Evolutionary conservation across 257 asterid genomes (phyloP).

Genomic region (Marsdenia floribunda): DNA sequence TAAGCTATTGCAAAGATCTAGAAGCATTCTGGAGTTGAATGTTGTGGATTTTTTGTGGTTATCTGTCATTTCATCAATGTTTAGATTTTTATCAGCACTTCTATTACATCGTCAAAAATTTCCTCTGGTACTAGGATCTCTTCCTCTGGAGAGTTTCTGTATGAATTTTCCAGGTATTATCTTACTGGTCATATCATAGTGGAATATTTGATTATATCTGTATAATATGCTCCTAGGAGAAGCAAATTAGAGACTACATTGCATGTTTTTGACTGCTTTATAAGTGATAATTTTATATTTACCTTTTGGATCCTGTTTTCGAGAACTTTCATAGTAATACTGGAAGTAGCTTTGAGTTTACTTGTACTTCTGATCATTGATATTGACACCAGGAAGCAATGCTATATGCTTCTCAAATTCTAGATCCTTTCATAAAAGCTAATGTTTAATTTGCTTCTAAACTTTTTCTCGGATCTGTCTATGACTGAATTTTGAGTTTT

Average conservation of each 20-base stretch:
- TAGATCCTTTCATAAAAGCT: neutral
- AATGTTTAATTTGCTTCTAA: neutral
- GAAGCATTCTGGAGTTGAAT: neutral
- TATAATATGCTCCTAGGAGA: neutral
- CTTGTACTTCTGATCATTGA: neutral
- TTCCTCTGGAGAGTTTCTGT: neutral
- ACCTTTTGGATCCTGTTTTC: neutral
- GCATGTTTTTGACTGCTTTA: neutral
- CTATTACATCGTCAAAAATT: neutral
- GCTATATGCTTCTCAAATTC: neutral
- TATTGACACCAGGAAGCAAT: neutral
- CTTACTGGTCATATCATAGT: neutral
- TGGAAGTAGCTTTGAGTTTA: neutral
- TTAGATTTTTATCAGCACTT: neutral
- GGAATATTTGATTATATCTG: neutral
- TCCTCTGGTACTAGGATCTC: neutral
- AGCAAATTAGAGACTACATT: neutral
- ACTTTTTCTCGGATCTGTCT: neutral
- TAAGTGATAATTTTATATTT: neutral
- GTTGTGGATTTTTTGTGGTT: neutral
- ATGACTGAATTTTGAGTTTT: neutral
- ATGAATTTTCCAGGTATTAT: slow-evolving; percentile 1
- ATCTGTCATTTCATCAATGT: neutral
- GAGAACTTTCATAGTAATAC: neutral
- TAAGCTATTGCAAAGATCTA: neutral